These are phyloP conservation scores for Ottelia alismoides DNA, from an alignment of 106 monocot species.

Conservation along the genomic window DNA sequence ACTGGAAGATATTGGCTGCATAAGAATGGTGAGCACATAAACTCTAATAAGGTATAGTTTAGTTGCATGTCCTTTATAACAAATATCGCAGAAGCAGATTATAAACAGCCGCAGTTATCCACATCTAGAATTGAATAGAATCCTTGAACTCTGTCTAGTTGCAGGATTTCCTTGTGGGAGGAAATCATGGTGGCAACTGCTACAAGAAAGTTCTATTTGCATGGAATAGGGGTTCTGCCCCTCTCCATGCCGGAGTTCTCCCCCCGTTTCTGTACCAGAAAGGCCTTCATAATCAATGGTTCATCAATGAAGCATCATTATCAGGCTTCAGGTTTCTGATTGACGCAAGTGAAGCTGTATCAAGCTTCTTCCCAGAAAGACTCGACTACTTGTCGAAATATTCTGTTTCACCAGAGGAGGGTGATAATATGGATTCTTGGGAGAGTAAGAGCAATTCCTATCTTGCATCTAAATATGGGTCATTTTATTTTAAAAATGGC, in stretches of 20 bases:
- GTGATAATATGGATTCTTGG: conserved; percentile 13
- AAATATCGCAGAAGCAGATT: too few species aligned
- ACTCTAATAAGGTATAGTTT: conserved; percentile 60
- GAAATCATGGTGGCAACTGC: too few species aligned
- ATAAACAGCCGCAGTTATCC: too few species aligned
- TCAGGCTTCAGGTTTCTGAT: conserved; percentile 67
- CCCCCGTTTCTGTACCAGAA: conserved; percentile 73
- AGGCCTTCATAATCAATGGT: conserved; percentile 67
- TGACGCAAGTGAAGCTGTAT: conserved; percentile 44
- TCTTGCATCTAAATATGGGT: conserved; percentile 71
- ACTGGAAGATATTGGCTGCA: conserved; percentile 31
- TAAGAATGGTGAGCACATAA: conserved; percentile 29
- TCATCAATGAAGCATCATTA: conserved; percentile 56
- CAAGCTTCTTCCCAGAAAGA: conserved; percentile 15
- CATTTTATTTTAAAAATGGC: conserved; percentile 29
- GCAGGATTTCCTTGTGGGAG: conserved; percentile 37
- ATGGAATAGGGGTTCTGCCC: conserved; percentile 75
- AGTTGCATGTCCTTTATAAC: too few species aligned
- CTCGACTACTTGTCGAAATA: too few species aligned
- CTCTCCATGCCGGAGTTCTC: conserved; percentile 50
- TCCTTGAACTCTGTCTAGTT: conserved; percentile 64
- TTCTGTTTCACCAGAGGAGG: neutral
- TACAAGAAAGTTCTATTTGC: conserved; percentile 55
- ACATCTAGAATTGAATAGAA: too few species aligned
- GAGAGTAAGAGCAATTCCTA: conserved; percentile 47